phyloP scores from a whole-genome alignment of 768 basidiomycete genomes.

The Pisolithus marmoratus region DNA sequence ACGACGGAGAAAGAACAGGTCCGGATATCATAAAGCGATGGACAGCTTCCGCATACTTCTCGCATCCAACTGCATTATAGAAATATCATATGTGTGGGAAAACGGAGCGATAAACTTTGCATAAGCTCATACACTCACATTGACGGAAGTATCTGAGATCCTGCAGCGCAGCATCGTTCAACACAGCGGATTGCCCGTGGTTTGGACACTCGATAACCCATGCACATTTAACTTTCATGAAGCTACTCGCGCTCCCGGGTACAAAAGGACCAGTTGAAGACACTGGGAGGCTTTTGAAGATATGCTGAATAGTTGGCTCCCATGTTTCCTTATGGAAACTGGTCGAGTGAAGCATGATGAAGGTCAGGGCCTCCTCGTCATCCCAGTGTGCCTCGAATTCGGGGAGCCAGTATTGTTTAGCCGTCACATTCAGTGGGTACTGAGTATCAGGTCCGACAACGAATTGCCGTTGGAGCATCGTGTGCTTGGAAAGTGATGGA shows the following conservation, averaged over 20 bases:
- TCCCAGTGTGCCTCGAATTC: slow-evolving; percentile 31
- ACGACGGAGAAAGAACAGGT: slow-evolving; percentile 31
- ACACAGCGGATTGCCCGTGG: slow-evolving; percentile 54
- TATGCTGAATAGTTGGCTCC: slow-evolving; percentile 50
- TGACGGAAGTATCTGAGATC: slow-evolving; percentile 38
- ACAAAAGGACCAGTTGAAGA: not conserved
- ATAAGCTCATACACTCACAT: slow-evolving; percentile 32
- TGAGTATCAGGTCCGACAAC: slow-evolving; percentile 33
- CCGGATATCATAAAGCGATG: slow-evolving; percentile 50
- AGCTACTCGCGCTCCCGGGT: not conserved
- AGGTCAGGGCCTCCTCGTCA: slow-evolving; percentile 44
- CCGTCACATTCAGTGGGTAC: slow-evolving; percentile 48
- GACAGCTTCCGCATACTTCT: slow-evolving; percentile 54
- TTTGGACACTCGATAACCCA: slow-evolving; percentile 73
- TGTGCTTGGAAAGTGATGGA: not conserved
- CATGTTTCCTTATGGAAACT: slow-evolving; percentile 74
- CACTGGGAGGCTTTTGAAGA: slow-evolving; percentile 35
- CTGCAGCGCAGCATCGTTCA: slow-evolving; percentile 47
- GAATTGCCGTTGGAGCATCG: slow-evolving; percentile 22
- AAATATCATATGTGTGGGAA: not conserved
- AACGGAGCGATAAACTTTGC: not conserved
- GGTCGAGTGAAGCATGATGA: slow-evolving; percentile 62
- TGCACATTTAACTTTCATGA: slow-evolving; percentile 32
- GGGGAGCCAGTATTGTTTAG: slow-evolving; percentile 51
- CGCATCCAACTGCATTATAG: slow-evolving; percentile 48